Percentiles rank a stretch among this genome's conserved stretches.
These are phyloP conservation scores for Lathyrus oleraceus DNA, from an alignment of 306 rosid genomes.

Conservation along the genomic window DNA sequence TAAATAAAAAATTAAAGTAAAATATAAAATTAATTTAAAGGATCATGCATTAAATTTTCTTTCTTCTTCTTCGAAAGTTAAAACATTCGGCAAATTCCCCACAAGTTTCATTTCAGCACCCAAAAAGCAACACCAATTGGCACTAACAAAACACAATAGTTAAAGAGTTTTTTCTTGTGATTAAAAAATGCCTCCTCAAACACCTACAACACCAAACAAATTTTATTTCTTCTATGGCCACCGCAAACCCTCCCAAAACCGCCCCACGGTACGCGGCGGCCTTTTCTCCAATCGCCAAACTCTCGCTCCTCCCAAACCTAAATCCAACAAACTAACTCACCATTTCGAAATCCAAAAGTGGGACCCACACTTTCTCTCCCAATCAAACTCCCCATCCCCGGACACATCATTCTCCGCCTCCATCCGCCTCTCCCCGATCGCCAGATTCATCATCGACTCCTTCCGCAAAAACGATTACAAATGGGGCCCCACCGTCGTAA, in stretches of 20 bases:
- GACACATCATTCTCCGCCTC: slow-evolving; percentile 39
- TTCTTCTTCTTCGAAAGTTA: no score
- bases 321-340: slow-evolving; percentile 11
- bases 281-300: slow-evolving; percentile 63
- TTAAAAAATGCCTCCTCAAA: slow-evolving; percentile 59
- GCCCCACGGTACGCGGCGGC: slow-evolving; percentile 72
- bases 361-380: slow-evolving; percentile 62
- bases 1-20: no score
- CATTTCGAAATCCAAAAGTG: slow-evolving; percentile 60
- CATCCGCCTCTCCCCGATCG: slow-evolving; percentile 66
- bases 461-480: slow-evolving; percentile 55
- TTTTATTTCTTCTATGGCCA: slow-evolving; percentile 68
- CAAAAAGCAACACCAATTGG: no score
- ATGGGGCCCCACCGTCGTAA: slow-evolving; percentile 62
- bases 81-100: no score
- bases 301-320: slow-evolving; percentile 37
- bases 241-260: slow-evolving; percentile 76
- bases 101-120: neutral
- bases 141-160: neutral
- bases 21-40: no score
- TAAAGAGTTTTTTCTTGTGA: neutral
- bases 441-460: slow-evolving; percentile 67
- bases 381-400: slow-evolving; percentile 20
- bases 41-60: no score
- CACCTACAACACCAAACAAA: slow-evolving; percentile 48